phyloP scores from a whole-genome alignment of 1,284 basidiomycete genomes.

The Kalmanozyma brasiliensis region DNA sequence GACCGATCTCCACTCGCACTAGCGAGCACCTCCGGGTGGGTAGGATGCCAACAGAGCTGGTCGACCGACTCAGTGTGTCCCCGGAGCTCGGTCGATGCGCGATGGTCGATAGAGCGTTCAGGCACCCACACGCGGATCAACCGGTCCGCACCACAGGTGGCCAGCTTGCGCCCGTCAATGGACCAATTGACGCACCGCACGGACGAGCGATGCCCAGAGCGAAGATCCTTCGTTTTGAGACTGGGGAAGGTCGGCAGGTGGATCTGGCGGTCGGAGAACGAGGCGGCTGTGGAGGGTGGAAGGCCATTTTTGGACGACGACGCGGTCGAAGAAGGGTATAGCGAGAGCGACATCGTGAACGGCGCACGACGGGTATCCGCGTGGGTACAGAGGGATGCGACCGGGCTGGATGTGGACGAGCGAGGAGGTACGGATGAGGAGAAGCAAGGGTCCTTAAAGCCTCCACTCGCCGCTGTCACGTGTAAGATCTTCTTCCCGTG shows the following conservation, averaged over 20 bases:
- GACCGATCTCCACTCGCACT: constrained; percentile 57
- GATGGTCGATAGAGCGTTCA: constrained; percentile 54
- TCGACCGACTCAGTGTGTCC: constrained; percentile 62
- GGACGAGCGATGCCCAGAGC: constrained; percentile 38
- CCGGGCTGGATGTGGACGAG: no score
- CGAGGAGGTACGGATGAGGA: neutral
- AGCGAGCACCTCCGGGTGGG: constrained; percentile 55
- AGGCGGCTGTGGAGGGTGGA: neutral
- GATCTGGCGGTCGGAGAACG: constrained; percentile 22
- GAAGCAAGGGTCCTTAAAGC: constrained; percentile 10
- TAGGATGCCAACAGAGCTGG: constrained; percentile 58
- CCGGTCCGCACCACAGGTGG: constrained; percentile 52
- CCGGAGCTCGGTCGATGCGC: constrained; percentile 56
- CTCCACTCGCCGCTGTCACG: constrained; percentile 20
- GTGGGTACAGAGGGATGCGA: neutral
- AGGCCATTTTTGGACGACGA: constrained; percentile 2
- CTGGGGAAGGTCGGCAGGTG: constrained; percentile 16
- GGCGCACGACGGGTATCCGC: no score
- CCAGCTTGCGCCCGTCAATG: constrained; percentile 55
- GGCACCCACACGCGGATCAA: constrained; percentile 59
- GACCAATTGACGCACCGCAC: constrained; percentile 60
- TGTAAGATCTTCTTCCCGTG: constrained; percentile 11
- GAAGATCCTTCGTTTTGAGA: constrained; percentile 42
- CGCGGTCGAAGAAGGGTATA: constrained; percentile 7
- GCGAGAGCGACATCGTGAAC: constrained; percentile 21